Evolutionary conservation across 768 basidiomycete species (phyloP).

Genomic region (Lanmaoa pseudosensibilis): DNA sequence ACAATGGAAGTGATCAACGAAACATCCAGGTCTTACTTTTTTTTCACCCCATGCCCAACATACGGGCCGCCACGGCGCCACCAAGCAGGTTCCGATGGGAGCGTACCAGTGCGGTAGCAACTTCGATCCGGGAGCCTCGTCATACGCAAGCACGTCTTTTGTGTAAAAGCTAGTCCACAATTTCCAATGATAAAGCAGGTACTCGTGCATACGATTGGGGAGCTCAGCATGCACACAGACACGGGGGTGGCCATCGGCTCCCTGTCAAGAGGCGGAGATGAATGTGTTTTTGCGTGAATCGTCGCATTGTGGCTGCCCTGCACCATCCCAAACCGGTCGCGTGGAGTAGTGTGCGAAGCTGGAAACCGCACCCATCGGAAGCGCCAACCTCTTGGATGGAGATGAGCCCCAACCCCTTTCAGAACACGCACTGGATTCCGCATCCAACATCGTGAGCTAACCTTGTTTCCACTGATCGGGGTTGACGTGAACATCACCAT

Average conservation of each 20-base stretch:
- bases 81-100: slow-evolving; percentile 21
- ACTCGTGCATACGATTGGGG: slow-evolving; percentile 1
- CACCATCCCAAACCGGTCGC: slow-evolving; percentile 20
- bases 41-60: slow-evolving; percentile 17
- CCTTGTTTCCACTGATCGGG: slow-evolving; percentile 33
- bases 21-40: slow-evolving; percentile 13
- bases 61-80: slow-evolving; percentile 19
- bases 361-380: slow-evolving; percentile 19
- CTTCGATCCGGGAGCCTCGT: slow-evolving; percentile 26
- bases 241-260: slow-evolving; percentile 16
- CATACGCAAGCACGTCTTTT: neutral
- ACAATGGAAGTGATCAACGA: slow-evolving; percentile 17
- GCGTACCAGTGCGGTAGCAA: slow-evolving; percentile 4
- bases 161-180: slow-evolving; percentile 11
- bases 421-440: slow-evolving; percentile 21
- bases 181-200: slow-evolving; percentile 21
- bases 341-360: slow-evolving; percentile 7
- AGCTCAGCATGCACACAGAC: neutral
- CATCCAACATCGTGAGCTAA: slow-evolving; percentile 28
- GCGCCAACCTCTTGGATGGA: slow-evolving; percentile 3
- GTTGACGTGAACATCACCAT: slow-evolving; percentile 11
- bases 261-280: slow-evolving; percentile 27
- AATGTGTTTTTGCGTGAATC: slow-evolving; percentile 17
- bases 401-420: slow-evolving; percentile 10
- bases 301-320: slow-evolving; percentile 15